phyloP scores from a whole-genome alignment of 2,329 filamentous ascomycete genomes.

The Trichoderma aggressivum region DNA sequence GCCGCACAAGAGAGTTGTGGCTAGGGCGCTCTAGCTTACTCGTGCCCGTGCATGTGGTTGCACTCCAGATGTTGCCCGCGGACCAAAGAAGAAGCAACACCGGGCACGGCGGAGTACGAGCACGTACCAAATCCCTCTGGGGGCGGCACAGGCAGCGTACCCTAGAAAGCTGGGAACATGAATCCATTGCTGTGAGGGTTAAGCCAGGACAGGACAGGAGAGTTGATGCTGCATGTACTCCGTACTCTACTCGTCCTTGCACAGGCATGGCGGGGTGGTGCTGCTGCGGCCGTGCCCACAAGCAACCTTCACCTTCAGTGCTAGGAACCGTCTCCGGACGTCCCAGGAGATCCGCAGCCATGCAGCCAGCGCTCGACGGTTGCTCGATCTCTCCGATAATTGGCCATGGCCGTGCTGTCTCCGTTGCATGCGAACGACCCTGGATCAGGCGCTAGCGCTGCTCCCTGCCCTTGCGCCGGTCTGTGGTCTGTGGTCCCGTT shows the following conservation, averaged over 20 bases:
- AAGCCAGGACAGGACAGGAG: not conserved
- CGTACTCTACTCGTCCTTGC: not conserved
- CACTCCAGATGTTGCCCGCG: not conserved
- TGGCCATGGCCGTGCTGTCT: slow-evolving; percentile 28
- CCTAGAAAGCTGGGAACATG: not conserved
- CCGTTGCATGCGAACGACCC: slow-evolving; percentile 27
- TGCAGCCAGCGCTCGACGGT: not conserved
- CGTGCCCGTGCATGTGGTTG: not conserved
- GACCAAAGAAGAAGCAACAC: not conserved
- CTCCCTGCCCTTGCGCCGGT: not conserved
- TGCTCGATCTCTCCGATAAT: slow-evolving; percentile 38
- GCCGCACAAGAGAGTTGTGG: not conserved
- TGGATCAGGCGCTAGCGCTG: slow-evolving; percentile 28
- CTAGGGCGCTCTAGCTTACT: not conserved
- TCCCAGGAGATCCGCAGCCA: slow-evolving; percentile 14
- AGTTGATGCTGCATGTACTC: not conserved
- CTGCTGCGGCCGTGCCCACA: not conserved
- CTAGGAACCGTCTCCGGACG: slow-evolving; percentile 16
- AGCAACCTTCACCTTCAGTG: not conserved
- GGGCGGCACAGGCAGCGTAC: not conserved
- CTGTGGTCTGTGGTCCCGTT: not conserved
- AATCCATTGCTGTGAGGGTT: not conserved
- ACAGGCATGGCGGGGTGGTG: not conserved
- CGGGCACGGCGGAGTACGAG: slow-evolving; percentile 4
- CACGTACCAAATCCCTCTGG: not conserved